Evolutionary conservation across 345 rosid species (phyloP).

Genomic region (Eucalyptus viminalis): DNA sequence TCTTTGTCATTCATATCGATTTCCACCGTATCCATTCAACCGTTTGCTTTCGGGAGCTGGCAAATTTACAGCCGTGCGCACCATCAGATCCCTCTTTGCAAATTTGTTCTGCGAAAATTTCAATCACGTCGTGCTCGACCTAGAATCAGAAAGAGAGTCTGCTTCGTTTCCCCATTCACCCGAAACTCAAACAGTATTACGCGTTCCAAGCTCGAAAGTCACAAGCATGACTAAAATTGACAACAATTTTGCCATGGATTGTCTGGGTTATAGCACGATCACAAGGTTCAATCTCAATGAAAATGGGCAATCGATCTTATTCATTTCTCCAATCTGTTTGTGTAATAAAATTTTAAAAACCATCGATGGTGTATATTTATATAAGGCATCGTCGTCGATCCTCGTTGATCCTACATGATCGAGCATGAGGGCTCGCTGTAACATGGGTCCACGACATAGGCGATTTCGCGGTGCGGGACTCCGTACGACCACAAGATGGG

Average conservation of each 20-base stretch:
- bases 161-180: not conserved
- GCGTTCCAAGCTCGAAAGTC: not conserved
- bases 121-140: not conserved
- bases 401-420: not conserved
- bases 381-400: not conserved
- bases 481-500: not conserved
- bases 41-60: not conserved
- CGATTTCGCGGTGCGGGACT: not conserved
- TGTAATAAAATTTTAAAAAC: not conserved
- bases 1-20: not conserved
- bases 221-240: not conserved
- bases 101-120: not conserved
- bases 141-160: not conserved
- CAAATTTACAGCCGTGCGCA: not conserved
- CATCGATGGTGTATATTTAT: not conserved
- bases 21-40: not conserved
- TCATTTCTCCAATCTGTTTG: not conserved
- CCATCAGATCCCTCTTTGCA: not conserved
- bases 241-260: not conserved
- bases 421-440: not conserved
- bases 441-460: not conserved
- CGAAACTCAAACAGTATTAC: not conserved
- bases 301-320: not conserved
- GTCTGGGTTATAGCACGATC: not conserved
- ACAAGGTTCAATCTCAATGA: not conserved